A percentile compares a stretch with the other conserved stretches of the same genome.
These are phyloP conservation scores for Yarrowia sp. DNA, from an alignment of 805 yeast species.

Conservation along the genomic window DNA sequence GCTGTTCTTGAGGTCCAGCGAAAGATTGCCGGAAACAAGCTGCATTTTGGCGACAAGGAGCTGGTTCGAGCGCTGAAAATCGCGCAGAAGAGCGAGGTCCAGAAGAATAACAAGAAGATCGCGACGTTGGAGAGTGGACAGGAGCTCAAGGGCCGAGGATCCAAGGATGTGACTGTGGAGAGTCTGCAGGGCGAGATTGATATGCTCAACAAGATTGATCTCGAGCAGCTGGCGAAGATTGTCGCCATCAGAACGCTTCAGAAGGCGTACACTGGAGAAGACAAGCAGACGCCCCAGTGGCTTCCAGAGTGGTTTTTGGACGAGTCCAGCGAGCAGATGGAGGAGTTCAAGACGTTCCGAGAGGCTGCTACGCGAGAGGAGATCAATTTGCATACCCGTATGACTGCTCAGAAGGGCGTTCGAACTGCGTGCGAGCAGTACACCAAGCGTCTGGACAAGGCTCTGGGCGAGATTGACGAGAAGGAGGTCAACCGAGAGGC, in stretches of 20 bases:
- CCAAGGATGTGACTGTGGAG: constrained; percentile 5
- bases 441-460: constrained; percentile 28
- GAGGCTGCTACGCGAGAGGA: constrained; percentile 22
- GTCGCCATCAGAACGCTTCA: constrained; percentile 18
- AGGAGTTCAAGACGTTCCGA: constrained; percentile 22
- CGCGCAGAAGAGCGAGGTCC: constrained; percentile 4
- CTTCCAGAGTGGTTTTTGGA: constrained; percentile 16
- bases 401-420: constrained; percentile 31
- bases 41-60: constrained; percentile 18
- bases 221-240: constrained; percentile 10
- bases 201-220: constrained; percentile 30
- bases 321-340: constrained; percentile 28
- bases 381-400: constrained; percentile 33
- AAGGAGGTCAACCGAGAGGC: constrained; percentile 5
- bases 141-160: constrained; percentile 6
- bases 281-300: constrained; percentile 18
- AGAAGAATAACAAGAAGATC: not conserved
- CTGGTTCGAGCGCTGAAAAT: constrained; percentile 5
- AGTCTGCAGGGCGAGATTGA: constrained; percentile 30
- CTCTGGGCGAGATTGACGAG: constrained; percentile 23
- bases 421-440: constrained; percentile 27
- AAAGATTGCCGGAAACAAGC: not conserved
- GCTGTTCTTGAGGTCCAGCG: constrained; percentile 1
- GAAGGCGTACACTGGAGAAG: constrained; percentile 29
- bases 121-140: not conserved